phyloP scores from a whole-genome alignment of 2,329 filamentous ascomycete genomes.

The Verticillium alfalfae region DNA sequence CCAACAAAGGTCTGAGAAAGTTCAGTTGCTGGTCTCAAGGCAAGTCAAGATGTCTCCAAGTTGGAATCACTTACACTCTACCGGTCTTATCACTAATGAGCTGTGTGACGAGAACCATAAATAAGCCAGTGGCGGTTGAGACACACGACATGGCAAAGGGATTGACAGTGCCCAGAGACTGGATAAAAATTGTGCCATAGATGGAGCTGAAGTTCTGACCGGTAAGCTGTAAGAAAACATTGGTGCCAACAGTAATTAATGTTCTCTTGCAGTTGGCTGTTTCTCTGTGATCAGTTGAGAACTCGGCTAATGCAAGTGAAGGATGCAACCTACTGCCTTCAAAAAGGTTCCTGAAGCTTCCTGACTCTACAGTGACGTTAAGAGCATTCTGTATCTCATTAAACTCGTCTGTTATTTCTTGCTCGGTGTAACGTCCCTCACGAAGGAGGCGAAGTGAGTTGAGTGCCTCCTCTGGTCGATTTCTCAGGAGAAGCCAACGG shows the following conservation, averaged over 20 bases:
- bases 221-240: conserved; percentile 11
- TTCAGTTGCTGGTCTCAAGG: not conserved
- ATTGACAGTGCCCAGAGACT: conserved; percentile 17
- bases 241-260: conserved; percentile 6
- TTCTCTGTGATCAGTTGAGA: not conserved
- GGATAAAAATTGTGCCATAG: conserved; percentile 16
- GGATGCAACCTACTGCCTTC: conserved; percentile 6
- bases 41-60: not conserved
- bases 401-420: conserved; percentile 2
- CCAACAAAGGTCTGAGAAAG: conserved; percentile 11
- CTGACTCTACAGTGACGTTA: not conserved
- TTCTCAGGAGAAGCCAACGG: conserved; percentile 15
- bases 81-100: conserved; percentile 12
- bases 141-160: conserved; percentile 17
- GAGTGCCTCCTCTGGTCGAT: conserved; percentile 12
- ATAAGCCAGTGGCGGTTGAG: conserved; percentile 9
- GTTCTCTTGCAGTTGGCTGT: conserved; percentile 3
- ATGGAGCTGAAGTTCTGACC: conserved; percentile 14
- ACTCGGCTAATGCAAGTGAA: not conserved
- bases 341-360: conserved; percentile 1
- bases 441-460: conserved; percentile 12
- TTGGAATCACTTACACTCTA: not conserved
- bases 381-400: not conserved
- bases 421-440: conserved; percentile 4
- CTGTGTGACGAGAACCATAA: conserved; percentile 8